Base-by-base conservation (phyloP, 2,329 filamentous ascomycete species). In the Exophiala viscosa region DNA sequence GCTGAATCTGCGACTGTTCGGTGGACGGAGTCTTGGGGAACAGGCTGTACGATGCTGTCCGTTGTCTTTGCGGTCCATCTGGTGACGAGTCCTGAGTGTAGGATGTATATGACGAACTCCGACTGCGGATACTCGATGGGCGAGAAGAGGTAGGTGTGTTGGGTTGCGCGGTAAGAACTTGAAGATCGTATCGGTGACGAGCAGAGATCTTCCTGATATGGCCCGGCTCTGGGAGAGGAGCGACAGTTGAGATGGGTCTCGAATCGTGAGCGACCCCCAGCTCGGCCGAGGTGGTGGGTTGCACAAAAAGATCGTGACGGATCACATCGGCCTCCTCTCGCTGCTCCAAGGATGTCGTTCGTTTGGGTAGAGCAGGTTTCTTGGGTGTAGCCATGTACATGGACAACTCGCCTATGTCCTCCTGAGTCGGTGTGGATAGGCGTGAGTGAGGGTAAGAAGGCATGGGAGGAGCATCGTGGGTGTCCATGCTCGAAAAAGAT, bases 151-250 rank as follows among this genome's bases (percentile, higher is more conserved):
- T 43, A 10, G 58, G 51, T 5, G 55, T 58, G 33, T 45, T 15
- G 3, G 45, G 56, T 13, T 47, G 40, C 9, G 18, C 20, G 7
- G 38, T 20, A 7, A 50, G 23, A 9, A 23, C 28, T 44, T 40
- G 47, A 10, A 36, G 10, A 13, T 59, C 56, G 32, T 47, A 56
- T 34, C 53, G 52, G 39, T 59, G 47, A 20, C 56, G 56, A 36
- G 50, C 52, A 15, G 56, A 59, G 5, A 42, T 52, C 36, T 59
- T 59, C 9, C 56, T 48, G 33, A 59, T 50, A 28, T 59, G 53
- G 1, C 56, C 56, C 8, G 56, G 53, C 33, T 54, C 52, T 9
- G 56, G 56, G n/a, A 59, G 42, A 38, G 56, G 56, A 14, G 56
- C 56, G 35, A 59, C 43, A 15, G 48, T 56, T 3, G 56, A 59